A percentile compares a stretch with the other conserved stretches of the same genome.
Conservation (phyloP, 1,284 basidiomycete species). For the Megacollybia platyphylla region DNA sequence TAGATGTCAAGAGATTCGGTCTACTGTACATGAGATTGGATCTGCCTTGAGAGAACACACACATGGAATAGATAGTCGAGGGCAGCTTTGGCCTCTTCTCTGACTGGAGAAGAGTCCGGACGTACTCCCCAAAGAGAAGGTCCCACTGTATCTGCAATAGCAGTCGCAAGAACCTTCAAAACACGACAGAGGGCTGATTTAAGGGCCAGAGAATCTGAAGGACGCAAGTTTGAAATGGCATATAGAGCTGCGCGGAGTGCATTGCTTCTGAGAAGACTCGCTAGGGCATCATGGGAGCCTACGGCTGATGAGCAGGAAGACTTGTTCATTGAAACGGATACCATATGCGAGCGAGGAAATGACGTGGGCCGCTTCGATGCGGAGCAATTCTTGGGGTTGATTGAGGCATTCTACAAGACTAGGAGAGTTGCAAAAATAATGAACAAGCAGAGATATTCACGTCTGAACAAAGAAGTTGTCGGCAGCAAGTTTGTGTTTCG, state of each 20-base stretch:
- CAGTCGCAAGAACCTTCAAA: constrained; percentile 41
- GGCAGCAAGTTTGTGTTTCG: constrained; percentile 42
- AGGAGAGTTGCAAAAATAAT: constrained; percentile 2
- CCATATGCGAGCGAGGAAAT: constrained; percentile 62
- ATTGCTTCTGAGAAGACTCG: constrained; percentile 38
- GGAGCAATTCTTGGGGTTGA: constrained; percentile 32
- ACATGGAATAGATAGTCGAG: constrained; percentile 53
- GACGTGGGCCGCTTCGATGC: constrained; percentile 62
- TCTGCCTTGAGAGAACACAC: constrained; percentile 1
- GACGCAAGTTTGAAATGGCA: constrained; percentile 28
- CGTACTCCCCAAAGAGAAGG: constrained; percentile 55
- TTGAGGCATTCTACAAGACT: constrained; percentile 46
- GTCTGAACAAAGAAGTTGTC: constrained; percentile 40
- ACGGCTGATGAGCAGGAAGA: background rate
- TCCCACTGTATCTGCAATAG: constrained; percentile 50
- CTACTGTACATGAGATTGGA: constrained; percentile 16
- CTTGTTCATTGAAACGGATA: background rate
- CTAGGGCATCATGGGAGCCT: constrained; percentile 52
- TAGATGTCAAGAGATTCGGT: constrained; percentile 50
- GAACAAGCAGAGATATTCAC: constrained; percentile 22
- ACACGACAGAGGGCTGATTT: constrained; percentile 48
- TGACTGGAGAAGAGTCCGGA: constrained; percentile 26
- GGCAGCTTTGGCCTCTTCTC: constrained; percentile 39
- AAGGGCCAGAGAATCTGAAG: constrained; percentile 24
- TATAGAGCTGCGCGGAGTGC: constrained; percentile 44